A percentile compares a stretch with the other conserved stretches of the same genome.
Evolutionary conservation across 768 basidiomycete genomes (phyloP).

Genomic region (Inosperma sp.): DNA sequence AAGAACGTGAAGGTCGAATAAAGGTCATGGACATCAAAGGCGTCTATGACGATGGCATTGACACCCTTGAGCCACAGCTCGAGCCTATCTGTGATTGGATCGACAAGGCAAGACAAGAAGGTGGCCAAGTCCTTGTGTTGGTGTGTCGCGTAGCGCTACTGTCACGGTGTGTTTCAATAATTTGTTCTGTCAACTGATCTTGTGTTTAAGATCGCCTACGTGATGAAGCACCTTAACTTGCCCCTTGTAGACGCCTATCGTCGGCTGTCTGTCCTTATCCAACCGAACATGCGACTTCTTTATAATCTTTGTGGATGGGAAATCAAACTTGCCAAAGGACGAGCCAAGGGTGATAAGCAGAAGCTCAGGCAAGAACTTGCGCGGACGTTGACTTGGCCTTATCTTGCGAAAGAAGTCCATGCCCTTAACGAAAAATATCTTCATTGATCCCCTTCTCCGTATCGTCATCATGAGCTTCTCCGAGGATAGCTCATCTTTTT

Average conservation of each 20-base stretch:
- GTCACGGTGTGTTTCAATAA: constrained; percentile 60
- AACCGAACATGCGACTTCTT: constrained; percentile 93
- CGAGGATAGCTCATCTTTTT: not conserved
- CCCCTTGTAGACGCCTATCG: constrained; percentile 92
- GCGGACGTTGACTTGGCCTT: constrained; percentile 77
- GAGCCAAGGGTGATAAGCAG: constrained; percentile 49
- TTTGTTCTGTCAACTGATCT: constrained; percentile 1
- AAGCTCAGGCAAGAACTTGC: constrained; percentile 56
- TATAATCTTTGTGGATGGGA: constrained; percentile 97
- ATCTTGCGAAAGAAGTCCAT: constrained; percentile 80
- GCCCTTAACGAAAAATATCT: constrained; percentile 81
- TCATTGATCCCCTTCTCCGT: constrained; percentile 40
- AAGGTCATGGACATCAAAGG: constrained; percentile 90
- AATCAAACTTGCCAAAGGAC: constrained; percentile 78
- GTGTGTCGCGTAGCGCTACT: constrained; percentile 91
- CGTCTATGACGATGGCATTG: constrained; percentile 94
- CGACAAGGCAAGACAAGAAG: constrained; percentile 72
- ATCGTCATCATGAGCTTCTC: not conserved
- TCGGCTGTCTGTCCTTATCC: constrained; percentile 83
- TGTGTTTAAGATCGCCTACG: constrained; percentile 74
- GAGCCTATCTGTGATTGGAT: constrained; percentile 92
- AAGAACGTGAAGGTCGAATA: constrained; percentile 84
- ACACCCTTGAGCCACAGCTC: constrained; percentile 85
- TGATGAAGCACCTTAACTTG: constrained; percentile 86
- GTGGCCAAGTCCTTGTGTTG: constrained; percentile 96